Evolutionary conservation across 2,329 filamentous ascomycete genomes (phyloP).

Genomic region (Ophiosphaerella herpotricha): DNA sequence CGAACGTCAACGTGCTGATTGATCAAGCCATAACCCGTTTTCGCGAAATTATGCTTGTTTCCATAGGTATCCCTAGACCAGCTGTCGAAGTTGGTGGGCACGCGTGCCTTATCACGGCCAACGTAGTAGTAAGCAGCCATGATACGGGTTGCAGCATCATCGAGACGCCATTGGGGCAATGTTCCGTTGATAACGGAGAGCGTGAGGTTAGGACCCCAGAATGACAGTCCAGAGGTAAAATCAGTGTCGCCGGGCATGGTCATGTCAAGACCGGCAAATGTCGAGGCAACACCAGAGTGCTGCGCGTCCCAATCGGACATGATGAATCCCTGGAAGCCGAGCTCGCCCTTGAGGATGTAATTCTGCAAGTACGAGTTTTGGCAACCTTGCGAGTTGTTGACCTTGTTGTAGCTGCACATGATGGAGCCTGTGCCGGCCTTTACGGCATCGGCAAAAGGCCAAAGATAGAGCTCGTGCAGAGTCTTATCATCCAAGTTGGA

Average conservation of each 20-base stretch:
- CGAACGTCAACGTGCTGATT: conserved; percentile 85
- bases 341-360: conserved; percentile 75
- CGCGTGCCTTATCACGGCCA: conserved; percentile 57
- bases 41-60: conserved; percentile 66
- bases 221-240: conserved; percentile 74
- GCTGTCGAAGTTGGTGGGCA: conserved; percentile 80
- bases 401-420: conserved; percentile 71
- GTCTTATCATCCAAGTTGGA: conserved; percentile 67
- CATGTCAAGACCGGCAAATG: conserved; percentile 80
- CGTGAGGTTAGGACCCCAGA: conserved; percentile 87
- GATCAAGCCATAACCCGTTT: conserved; percentile 68
- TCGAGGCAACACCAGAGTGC: conserved; percentile 68
- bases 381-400: conserved; percentile 81
- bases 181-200: conserved; percentile 88
- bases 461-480: conserved; percentile 67
- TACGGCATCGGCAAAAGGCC: conserved; percentile 60
- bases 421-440: conserved; percentile 56
- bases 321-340: conserved; percentile 71
- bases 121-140: conserved; percentile 69
- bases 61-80: conserved; percentile 82
- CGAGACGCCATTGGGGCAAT: conserved; percentile 81
- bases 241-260: conserved; percentile 78
- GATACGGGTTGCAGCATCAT: conserved; percentile 90
- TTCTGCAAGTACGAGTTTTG: conserved; percentile 80
- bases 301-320: conserved; percentile 76